Conservation (phyloP, 179 eudicot genomes). For the Heliamphora ciliata region DNA sequence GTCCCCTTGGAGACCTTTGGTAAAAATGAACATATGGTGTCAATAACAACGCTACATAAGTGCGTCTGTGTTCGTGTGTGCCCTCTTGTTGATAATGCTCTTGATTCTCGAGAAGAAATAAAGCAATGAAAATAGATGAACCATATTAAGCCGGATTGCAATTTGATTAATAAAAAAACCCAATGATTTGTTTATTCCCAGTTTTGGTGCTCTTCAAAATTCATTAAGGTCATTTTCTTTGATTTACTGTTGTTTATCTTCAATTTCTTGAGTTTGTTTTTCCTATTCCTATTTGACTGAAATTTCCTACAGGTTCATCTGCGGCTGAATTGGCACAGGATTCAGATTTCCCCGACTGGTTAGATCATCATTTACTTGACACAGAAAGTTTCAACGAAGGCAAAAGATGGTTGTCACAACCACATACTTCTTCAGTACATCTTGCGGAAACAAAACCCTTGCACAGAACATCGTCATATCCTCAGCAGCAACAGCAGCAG, state of each 20-base stretch:
- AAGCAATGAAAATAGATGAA: too few species aligned
- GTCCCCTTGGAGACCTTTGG: too few species aligned
- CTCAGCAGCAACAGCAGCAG: conserved; percentile 26
- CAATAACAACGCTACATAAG: too few species aligned
- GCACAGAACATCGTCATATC: conserved; percentile 76
- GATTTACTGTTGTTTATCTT: background rate
- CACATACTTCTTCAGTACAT: conserved; percentile 34
- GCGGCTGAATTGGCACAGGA: conserved; percentile 69
- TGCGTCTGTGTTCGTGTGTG: too few species aligned
- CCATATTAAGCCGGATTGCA: too few species aligned
- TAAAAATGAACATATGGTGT: too few species aligned
- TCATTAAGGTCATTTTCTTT: background rate
- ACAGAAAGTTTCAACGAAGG: conserved; percentile 44
- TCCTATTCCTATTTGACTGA: background rate
- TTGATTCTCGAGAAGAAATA: too few species aligned
- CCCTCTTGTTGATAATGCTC: too few species aligned
- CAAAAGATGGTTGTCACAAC: conserved; percentile 67
- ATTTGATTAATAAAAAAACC: too few species aligned
- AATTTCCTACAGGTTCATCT: conserved; percentile 52
- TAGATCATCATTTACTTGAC: conserved; percentile 45
- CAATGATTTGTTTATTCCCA: too few species aligned
- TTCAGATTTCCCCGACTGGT: conserved; percentile 51
- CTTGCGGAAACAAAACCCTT: conserved; percentile 43
- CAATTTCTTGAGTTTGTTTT: background rate
- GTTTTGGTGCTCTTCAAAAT: background rate